These are phyloP conservation scores for Aureoboletus auriporus DNA, from an alignment of 768 basidiomycete genomes.

Conservation along the genomic window DNA sequence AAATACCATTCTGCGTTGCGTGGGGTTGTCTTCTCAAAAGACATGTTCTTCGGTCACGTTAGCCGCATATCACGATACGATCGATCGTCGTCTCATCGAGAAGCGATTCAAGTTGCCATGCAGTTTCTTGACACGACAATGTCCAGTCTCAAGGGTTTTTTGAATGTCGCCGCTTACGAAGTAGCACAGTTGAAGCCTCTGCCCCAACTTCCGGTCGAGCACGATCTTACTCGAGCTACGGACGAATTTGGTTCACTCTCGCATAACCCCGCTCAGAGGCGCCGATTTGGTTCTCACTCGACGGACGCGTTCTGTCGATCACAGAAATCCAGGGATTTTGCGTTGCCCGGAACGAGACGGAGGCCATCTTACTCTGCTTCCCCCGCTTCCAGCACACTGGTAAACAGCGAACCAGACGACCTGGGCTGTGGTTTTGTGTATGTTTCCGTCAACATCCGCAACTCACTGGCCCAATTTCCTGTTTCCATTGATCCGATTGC, in stretches of 20 bases:
- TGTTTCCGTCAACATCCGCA: constrained; percentile 22
- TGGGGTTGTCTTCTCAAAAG: constrained; percentile 18
- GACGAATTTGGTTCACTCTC: constrained; percentile 2
- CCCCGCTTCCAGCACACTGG: constrained; percentile 18
- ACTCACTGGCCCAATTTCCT: constrained; percentile 28
- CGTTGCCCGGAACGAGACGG: constrained; percentile 11
- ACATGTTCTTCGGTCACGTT: constrained; percentile 22
- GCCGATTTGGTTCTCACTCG: constrained; percentile 1
- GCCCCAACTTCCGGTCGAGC: constrained; percentile 17
- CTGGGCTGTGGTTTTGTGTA: constrained; percentile 17
- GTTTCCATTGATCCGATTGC: constrained; percentile 23
- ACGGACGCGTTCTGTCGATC: neutral
- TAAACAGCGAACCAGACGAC: constrained; percentile 14
- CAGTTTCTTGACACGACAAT: constrained; percentile 30
- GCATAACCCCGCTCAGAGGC: constrained; percentile 5
- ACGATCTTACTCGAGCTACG: neutral
- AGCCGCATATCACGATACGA: constrained; percentile 3
- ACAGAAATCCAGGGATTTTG: constrained; percentile 11
- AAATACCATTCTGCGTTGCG: constrained; percentile 21
- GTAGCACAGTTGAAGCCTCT: constrained; percentile 26
- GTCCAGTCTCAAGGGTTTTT: constrained; percentile 29
- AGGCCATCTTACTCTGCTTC: constrained; percentile 6
- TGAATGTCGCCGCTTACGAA: constrained; percentile 28
- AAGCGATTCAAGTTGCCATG: constrained; percentile 16
- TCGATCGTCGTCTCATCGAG: constrained; percentile 1